Percentiles rank a stretch among this genome's conserved stretches.
These are phyloP conservation scores for Aspergillus awamori DNA, from an alignment of 2,329 filamentous ascomycete species.

Conservation along the genomic window DNA sequence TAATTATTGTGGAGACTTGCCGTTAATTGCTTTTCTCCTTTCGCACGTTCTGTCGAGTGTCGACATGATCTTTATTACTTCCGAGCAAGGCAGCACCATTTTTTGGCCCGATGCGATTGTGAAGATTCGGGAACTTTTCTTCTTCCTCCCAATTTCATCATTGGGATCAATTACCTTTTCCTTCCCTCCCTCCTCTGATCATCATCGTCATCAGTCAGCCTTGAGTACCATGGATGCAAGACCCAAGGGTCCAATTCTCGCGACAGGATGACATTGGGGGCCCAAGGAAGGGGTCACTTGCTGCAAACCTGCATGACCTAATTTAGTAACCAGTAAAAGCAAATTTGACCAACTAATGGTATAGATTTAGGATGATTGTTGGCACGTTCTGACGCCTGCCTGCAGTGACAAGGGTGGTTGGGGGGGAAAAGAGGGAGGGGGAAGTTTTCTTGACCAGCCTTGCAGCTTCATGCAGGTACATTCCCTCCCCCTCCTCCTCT, in stretches of 20 bases:
- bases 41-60: neutral
- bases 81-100: neutral
- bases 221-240: neutral
- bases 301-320: no score
- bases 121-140: no score
- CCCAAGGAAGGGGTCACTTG: neutral
- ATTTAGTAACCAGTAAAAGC: no score
- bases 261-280: conserved; percentile 2
- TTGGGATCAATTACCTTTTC: no score
- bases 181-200: no score
- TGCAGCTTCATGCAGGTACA: neutral
- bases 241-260: neutral
- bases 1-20: neutral
- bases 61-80: neutral
- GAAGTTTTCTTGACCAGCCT: neutral
- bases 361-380: no score
- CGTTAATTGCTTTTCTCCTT: neutral
- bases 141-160: no score
- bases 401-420: no score
- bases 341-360: no score
- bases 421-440: no score
- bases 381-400: no score
- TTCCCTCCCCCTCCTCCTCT: neutral
- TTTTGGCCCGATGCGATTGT: neutral
- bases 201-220: neutral